Conservation (phyloP, 108 stramenopile species). For the Nitzschia sp. region DNA sequence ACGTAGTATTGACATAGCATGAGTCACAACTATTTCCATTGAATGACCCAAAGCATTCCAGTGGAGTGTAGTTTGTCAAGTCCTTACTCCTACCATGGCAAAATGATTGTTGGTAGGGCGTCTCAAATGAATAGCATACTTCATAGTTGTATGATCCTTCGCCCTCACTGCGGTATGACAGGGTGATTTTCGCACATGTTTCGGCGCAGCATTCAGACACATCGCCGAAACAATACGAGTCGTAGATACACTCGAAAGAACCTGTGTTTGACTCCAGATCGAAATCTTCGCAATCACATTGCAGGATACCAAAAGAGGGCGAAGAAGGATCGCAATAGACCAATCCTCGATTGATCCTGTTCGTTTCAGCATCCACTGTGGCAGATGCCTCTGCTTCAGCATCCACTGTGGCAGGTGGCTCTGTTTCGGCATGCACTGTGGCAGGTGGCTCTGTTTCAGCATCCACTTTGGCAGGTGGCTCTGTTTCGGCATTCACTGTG, state of each 20-base stretch:
- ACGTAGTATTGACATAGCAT: neutral
- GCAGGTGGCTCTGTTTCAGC: no score
- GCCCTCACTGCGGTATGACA: neutral
- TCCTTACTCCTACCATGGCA: slow-evolving; percentile 3
- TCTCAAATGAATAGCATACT: slow-evolving; percentile 1
- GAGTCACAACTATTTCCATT: slow-evolving; percentile 9
- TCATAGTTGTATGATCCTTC: neutral
- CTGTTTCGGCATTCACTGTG: no score
- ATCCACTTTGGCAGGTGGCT: no score
- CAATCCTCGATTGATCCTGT: neutral
- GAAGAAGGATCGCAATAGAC: slow-evolving; percentile 5
- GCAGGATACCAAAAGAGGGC: neutral
- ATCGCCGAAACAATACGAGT: slow-evolving; percentile 2
- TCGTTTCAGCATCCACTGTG: no score
- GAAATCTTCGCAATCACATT: slow-evolving; percentile 8
- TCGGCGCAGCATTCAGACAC: slow-evolving; percentile 11
- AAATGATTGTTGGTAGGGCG: slow-evolving; percentile 10
- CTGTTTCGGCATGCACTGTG: no score
- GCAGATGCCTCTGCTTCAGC: no score
- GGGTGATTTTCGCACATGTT: slow-evolving; percentile 1
- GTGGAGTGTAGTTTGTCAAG: neutral
- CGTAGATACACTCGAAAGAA: neutral
- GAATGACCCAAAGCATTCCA: slow-evolving; percentile 17
- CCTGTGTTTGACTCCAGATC: neutral
- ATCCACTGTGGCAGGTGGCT: no score